Conservation (phyloP, 78 protist genomes). For the slime mould (Dictyostelium discoideum) region dicty_2.7 NC_007090.3:834501-835000, state of each 20-base stretch:
- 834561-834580: constrained; percentile 51
- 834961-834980: constrained; percentile 33
- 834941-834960: constrained; percentile 70
- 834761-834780: constrained; percentile 52
- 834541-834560: constrained; percentile 16
- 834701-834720: constrained; percentile 58
- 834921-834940: constrained; percentile 60
- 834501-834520: constrained; percentile 48
- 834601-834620: constrained; percentile 29
- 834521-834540: constrained; percentile 41
- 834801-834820: constrained; percentile 36
- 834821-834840: constrained; percentile 43
- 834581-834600: constrained; percentile 32
- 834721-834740: constrained; percentile 35
- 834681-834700: constrained; percentile 23
- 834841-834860: constrained; percentile 55
- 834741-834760: constrained; percentile 53
- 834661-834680: constrained; percentile 40
- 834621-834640: constrained; percentile 28
- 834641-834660: constrained; percentile 47
- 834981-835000: constrained; percentile 37
- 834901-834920: constrained; percentile 25
- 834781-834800: constrained; percentile 75
- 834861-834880: background rate
- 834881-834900: constrained; percentile 7